Evolutionary conservation across 768 basidiomycete genomes (phyloP).

Genomic region (Leccinum subtestaceum): DNA sequence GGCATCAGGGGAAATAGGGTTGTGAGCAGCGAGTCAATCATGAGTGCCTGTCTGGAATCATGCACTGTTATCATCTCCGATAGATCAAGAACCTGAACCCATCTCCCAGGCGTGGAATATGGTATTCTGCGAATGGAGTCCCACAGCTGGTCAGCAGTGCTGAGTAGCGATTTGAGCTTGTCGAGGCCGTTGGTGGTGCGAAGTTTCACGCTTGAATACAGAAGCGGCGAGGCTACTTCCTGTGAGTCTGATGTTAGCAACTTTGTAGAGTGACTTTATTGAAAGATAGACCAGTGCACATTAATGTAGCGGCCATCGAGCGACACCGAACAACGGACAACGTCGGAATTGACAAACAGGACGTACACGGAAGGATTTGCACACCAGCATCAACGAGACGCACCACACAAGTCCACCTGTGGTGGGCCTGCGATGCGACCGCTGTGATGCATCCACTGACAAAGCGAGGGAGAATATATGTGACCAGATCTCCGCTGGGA

Average conservation of each 20-base stretch:
- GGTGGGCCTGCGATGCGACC: constrained; percentile 6
- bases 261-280: not conserved
- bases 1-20: constrained; percentile 65
- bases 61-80: constrained; percentile 47
- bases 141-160: constrained; percentile 73
- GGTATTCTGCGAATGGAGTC: constrained; percentile 86
- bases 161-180: constrained; percentile 56
- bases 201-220: constrained; percentile 57
- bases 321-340: not conserved
- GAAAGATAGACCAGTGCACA: constrained; percentile 1
- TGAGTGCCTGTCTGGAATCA: constrained; percentile 45
- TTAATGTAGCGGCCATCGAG: constrained; percentile 1
- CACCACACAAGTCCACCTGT: constrained; percentile 13
- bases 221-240: constrained; percentile 64
- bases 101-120: constrained; percentile 84
- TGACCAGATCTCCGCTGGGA: constrained; percentile 73
- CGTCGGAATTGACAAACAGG: not conserved
- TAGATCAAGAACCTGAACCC: constrained; percentile 77
- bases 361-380: constrained; percentile 41
- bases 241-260: constrained; percentile 31
- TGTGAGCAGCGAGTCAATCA: constrained; percentile 62
- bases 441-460: constrained; percentile 7
- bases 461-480: constrained; percentile 49
- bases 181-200: constrained; percentile 44
- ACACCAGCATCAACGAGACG: constrained; percentile 36